Percentiles rank a stretch among this genome's conserved stretches.
These are phyloP conservation scores for Sugiyamaella boreocaroliniensis DNA, from an alignment of 805 yeast genomes.

Conservation along the genomic window DNA sequence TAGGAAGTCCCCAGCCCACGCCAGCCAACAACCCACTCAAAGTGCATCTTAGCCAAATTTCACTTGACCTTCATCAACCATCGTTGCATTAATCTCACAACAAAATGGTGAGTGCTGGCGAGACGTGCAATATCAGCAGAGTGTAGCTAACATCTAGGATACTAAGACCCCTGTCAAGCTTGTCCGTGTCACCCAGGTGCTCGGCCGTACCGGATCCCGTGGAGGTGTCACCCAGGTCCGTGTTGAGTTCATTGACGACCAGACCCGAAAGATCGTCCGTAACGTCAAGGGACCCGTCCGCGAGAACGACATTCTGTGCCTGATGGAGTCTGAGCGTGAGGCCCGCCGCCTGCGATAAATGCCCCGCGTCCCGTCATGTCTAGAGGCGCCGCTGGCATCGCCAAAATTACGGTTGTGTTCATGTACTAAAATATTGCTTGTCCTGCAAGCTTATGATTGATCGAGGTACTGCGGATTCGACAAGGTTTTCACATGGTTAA, in stretches of 20 bases:
- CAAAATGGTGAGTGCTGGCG: conserved; percentile 1
- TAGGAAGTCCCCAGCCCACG: not conserved
- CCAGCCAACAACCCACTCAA: not conserved
- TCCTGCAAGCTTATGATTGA: not conserved
- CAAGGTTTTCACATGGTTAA: too few species aligned
- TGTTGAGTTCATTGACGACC: conserved; percentile 92
- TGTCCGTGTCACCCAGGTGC: conserved; percentile 98
- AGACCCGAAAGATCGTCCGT: conserved; percentile 93
- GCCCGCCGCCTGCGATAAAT: conserved; percentile 52
- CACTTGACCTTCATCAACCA: not conserved
- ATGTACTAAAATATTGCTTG: not conserved
- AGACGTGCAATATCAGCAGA: not conserved
- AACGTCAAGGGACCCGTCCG: conserved; percentile 98
- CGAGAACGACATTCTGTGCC: conserved; percentile 96
- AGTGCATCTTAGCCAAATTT: not conserved
- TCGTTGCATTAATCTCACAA: conserved; percentile 5
- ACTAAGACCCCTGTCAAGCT: conserved; percentile 79
- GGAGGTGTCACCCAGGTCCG: conserved; percentile 99
- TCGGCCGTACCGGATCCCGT: conserved; percentile 99
- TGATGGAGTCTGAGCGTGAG: conserved; percentile 99
- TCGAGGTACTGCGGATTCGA: too few species aligned
- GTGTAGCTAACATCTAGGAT: conserved; percentile 25
- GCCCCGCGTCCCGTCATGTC: not conserved
- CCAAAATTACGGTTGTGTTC: not conserved
- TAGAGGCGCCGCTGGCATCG: not conserved